These are phyloP conservation scores for Amanita pallidorosea DNA, from an alignment of 768 basidiomycete genomes.

Conservation along the genomic window DNA sequence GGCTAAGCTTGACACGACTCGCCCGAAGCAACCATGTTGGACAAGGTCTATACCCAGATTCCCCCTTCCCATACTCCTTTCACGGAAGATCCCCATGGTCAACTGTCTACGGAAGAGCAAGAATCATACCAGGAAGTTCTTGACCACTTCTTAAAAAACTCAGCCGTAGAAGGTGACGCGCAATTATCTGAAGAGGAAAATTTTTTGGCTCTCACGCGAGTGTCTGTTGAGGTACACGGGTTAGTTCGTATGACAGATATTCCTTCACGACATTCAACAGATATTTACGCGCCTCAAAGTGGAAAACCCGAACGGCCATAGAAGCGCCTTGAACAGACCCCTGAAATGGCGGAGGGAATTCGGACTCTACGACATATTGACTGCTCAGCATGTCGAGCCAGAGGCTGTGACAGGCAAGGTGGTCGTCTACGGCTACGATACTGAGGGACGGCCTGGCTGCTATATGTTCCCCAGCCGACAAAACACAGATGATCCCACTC, in stretches of 20 bases:
- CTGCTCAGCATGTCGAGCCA: conserved; percentile 53
- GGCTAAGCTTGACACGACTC: not conserved
- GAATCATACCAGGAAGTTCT: conserved; percentile 43
- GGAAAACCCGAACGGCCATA: conserved; percentile 49
- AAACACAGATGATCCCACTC: conserved; percentile 59
- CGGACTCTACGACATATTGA: conserved; percentile 55
- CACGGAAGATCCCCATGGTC: conserved; percentile 20
- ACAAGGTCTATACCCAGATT: conserved; percentile 23
- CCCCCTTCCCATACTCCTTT: conserved; percentile 18
- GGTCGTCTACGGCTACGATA: conserved; percentile 69
- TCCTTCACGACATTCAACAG: conserved; percentile 20
- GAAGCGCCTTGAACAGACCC: conserved; percentile 59
- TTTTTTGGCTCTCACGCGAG: conserved; percentile 75
- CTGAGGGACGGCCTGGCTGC: conserved; percentile 47
- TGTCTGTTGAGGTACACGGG: conserved; percentile 52
- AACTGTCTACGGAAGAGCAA: conserved; percentile 33
- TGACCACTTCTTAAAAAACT: conserved; percentile 42
- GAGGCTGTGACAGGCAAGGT: conserved; percentile 82
- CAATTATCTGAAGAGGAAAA: conserved; percentile 54
- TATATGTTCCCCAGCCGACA: conserved; percentile 66
- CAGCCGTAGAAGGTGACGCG: conserved; percentile 29
- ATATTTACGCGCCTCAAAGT: conserved; percentile 72
- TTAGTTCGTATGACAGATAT: not conserved
- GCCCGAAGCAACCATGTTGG: conserved; percentile 7
- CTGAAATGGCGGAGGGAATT: conserved; percentile 75